phyloP scores from a whole-genome alignment of 176 grass and related monocot genomes.

The Secale cereale region DNA sequence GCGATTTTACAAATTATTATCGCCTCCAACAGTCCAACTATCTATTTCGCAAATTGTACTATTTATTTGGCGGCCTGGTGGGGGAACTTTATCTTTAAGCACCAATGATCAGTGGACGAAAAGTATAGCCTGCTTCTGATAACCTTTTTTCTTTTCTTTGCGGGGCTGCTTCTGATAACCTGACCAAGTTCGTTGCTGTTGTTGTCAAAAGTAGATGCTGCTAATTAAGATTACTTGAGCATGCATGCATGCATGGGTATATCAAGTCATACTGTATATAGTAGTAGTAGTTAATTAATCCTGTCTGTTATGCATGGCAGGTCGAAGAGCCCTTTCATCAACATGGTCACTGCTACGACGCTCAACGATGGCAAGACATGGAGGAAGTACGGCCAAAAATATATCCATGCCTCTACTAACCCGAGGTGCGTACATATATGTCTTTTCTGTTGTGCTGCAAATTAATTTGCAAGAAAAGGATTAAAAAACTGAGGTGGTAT shows the following conservation, averaged over 20 bases:
- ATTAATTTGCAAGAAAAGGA: neutral
- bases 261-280: neutral
- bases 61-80: neutral
- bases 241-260: neutral
- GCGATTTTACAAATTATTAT: neutral
- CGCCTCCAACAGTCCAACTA: neutral
- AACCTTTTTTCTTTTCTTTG: too few species aligned
- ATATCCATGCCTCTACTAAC: conserved; percentile 43
- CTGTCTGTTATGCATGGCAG: conserved; percentile 28
- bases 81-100: conserved; percentile 22
- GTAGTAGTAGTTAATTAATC: neutral
- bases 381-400: conserved; percentile 91
- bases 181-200: neutral
- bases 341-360: conserved; percentile 14
- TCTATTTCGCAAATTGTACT: neutral
- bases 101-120: conserved; percentile 10
- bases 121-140: neutral
- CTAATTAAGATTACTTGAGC: neutral
- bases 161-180: neutral
- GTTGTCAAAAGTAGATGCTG: too few species aligned
- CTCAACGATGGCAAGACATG: conserved; percentile 56
- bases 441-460: neutral
- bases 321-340: conserved; percentile 41
- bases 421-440: conserved; percentile 45
- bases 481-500: neutral